Percentiles rank a stretch among this genome's conserved stretches.
phyloP scores from a whole-genome alignment of 2,329 filamentous ascomycete genomes.

The Ophiocordyceps sinensis region DNA sequence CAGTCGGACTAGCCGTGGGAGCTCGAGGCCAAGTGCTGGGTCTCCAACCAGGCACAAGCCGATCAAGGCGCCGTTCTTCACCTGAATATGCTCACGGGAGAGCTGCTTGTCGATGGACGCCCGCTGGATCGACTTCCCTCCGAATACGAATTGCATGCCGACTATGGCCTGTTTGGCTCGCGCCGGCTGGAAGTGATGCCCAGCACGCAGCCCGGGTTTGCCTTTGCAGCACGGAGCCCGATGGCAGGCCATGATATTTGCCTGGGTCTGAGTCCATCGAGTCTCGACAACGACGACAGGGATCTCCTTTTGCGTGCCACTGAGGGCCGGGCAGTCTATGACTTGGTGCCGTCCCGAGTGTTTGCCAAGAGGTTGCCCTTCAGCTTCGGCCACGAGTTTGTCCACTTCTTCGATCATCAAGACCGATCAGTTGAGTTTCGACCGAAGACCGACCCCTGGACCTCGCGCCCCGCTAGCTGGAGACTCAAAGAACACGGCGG shows the following conservation, averaged over 20 bases:
- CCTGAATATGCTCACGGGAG: conserved; percentile 35
- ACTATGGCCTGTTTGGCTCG: conserved; percentile 27
- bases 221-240: conserved; percentile 20
- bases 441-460: conserved; percentile 12
- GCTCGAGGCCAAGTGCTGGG: background rate
- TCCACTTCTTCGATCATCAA: conserved; percentile 29
- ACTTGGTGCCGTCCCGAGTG: conserved; percentile 17
- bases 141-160: conserved; percentile 23
- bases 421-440: conserved; percentile 17
- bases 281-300: background rate
- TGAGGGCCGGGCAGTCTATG: conserved; percentile 2
- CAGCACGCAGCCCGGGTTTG: conserved; percentile 20
- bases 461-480: conserved; percentile 9
- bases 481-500: conserved; percentile 3
- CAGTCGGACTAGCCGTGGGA: background rate
- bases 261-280: conserved; percentile 13
- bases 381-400: conserved; percentile 22
- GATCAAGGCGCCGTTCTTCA: conserved; percentile 15
- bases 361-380: conserved; percentile 17
- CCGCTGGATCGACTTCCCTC: conserved; percentile 31
- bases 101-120: conserved; percentile 35
- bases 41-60: background rate
- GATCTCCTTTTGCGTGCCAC: conserved; percentile 17
- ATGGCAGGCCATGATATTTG: conserved; percentile 18
- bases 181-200: conserved; percentile 28